Evolutionary conservation across 805 yeast genomes (phyloP).

Genomic region (Sugiyamaella mastotermitis): DNA sequence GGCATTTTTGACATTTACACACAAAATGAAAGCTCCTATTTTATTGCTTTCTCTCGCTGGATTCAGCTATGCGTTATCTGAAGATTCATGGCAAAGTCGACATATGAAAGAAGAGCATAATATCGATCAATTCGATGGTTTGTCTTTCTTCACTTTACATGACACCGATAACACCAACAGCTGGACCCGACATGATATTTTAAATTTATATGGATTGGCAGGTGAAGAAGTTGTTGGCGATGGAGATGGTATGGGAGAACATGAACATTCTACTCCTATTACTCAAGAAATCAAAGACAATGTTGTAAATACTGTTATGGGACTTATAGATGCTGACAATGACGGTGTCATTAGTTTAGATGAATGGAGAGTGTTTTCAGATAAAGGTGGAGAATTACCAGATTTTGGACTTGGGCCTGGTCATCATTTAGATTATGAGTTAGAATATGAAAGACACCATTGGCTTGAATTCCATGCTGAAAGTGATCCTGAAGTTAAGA

Average conservation of each 20-base stretch:
- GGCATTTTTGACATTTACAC: too few relatives aligned
- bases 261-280: constrained; percentile 54
- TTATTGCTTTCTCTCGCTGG: too few relatives aligned
- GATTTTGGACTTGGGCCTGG: constrained; percentile 93
- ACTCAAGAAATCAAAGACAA: constrained; percentile 46
- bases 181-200: constrained; percentile 64
- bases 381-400: constrained; percentile 68
- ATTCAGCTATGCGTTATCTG: too few relatives aligned
- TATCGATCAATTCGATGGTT: constrained; percentile 64
- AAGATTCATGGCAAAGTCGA: constrained; percentile 34
- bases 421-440: constrained; percentile 89
- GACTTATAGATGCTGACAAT: constrained; percentile 55
- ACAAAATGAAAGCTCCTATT: too few relatives aligned
- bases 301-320: constrained; percentile 51
- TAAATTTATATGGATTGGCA: constrained; percentile 73
- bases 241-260: constrained; percentile 86
- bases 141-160: constrained; percentile 73
- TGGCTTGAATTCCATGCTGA: constrained; percentile 64
- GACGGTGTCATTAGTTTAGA: constrained; percentile 60
- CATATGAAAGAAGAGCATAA: constrained; percentile 91
- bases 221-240: constrained; percentile 72
- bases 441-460: constrained; percentile 90
- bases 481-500: constrained; percentile 73
- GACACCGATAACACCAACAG: constrained; percentile 48
- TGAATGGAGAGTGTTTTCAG: constrained; percentile 63